Conservation (phyloP, 2,329 filamentous ascomycete species). For the Lasiodiplodia theobromae region DNA sequence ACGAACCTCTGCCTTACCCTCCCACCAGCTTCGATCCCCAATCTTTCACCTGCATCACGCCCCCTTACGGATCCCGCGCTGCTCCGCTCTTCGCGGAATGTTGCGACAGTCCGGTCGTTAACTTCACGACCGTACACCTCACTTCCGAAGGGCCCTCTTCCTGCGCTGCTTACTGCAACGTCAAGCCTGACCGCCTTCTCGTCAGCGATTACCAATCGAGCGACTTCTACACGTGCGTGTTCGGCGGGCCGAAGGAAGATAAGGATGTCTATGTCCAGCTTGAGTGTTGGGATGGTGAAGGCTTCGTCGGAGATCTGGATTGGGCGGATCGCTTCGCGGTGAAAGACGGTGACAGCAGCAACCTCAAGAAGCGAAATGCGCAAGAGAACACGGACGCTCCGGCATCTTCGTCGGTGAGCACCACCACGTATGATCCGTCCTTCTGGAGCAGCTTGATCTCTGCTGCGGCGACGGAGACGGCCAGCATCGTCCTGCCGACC, state of each 20-base stretch:
- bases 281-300: conserved; percentile 13
- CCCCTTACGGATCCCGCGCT: not conserved
- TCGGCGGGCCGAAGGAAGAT: not conserved
- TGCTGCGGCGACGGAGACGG: not conserved
- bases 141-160: conserved; percentile 15
- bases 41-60: conserved; percentile 12
- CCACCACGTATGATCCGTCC: not conserved
- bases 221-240: conserved; percentile 9
- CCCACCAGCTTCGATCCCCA: conserved; percentile 5
- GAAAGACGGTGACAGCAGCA: not conserved
- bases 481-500: not conserved
- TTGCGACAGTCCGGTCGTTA: conserved; percentile 12
- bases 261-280: not conserved
- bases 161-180: conserved; percentile 19
- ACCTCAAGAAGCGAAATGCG: not conserved
- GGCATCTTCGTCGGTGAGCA: not conserved
- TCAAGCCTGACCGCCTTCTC: not conserved
- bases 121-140: conserved; percentile 9
- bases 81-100: conserved; percentile 7
- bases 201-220: not conserved
- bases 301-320: not conserved
- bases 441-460: conserved; percentile 23
- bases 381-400: conserved; percentile 1
- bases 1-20: conserved; percentile 10
- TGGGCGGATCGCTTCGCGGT: conserved; percentile 1